A percentile compares a stretch with the other conserved stretches of the same genome.
These are phyloP conservation scores for Populus trichocarpa DNA, from an alignment of 441 rosid genomes.

Conservation along the genomic window DNA sequence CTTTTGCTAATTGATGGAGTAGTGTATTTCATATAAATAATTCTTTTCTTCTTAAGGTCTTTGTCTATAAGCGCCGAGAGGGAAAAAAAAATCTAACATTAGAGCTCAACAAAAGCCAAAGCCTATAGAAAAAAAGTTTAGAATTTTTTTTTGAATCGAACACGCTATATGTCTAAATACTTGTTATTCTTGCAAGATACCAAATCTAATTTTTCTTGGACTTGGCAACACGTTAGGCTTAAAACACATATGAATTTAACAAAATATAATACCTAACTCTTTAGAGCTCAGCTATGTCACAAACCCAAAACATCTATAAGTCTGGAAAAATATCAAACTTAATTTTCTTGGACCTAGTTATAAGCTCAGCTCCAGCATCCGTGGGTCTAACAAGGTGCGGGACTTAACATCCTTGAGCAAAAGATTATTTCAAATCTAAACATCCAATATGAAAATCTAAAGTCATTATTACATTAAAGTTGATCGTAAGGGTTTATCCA, in stretches of 20 bases:
- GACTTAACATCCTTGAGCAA: accelerated
- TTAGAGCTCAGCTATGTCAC: accelerated
- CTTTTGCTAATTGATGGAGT: too few relatives aligned
- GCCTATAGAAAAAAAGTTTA: too few relatives aligned
- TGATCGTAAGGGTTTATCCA: too few relatives aligned
- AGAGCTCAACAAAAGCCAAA: too few relatives aligned
- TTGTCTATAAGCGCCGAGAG: too few relatives aligned
- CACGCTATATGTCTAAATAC: accelerated
- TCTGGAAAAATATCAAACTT: accelerated
- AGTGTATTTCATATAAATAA: too few relatives aligned
- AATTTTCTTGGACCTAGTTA: accelerated
- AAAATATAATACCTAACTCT: too few relatives aligned
- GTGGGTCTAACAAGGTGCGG: accelerated
- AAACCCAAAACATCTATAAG: accelerated
- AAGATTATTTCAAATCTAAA: too few relatives aligned
- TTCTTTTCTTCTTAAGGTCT: too few relatives aligned
- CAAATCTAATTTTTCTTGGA: accelerated
- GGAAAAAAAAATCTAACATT: too few relatives aligned
- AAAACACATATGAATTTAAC: accelerated
- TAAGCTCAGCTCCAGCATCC: accelerated
- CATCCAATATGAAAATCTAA: too few relatives aligned
- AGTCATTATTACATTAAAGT: too few relatives aligned
- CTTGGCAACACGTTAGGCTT: accelerated
- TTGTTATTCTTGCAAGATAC: accelerated
- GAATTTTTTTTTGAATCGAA: accelerated